Evolutionary conservation across 2,329 filamentous ascomycete genomes (phyloP).

Genomic region (Penicillium frequentans): DNA sequence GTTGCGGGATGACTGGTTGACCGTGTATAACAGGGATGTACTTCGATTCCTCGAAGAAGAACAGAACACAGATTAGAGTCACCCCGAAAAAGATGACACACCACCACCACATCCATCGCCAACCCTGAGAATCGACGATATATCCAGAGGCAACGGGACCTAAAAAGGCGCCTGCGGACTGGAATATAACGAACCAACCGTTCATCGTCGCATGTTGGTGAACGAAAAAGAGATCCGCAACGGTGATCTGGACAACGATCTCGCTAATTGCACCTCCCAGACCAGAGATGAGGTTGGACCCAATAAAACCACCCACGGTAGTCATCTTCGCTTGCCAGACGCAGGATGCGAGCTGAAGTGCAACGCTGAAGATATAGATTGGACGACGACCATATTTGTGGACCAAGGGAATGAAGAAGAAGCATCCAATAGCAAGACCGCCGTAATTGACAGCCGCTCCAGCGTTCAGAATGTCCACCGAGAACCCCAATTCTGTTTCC

Average conservation of each 20-base stretch:
- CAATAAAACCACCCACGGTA: slow-evolving; percentile 43
- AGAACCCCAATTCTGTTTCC: slow-evolving; percentile 45
- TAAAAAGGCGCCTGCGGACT: slow-evolving; percentile 35
- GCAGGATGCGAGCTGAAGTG: slow-evolving; percentile 37
- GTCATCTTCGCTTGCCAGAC: slow-evolving; percentile 48
- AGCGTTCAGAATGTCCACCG: slow-evolving; percentile 43
- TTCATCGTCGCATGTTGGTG: slow-evolving; percentile 51
- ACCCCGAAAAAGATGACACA: slow-evolving; percentile 43
- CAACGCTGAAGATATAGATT: slow-evolving; percentile 46
- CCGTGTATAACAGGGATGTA: slow-evolving; percentile 12
- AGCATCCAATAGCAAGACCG: slow-evolving; percentile 43
- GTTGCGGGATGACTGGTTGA: neutral
- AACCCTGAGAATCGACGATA: slow-evolving; percentile 44
- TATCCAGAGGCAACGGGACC: slow-evolving; percentile 34
- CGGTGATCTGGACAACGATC: slow-evolving; percentile 47
- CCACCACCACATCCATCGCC: slow-evolving; percentile 56
- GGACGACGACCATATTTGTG: slow-evolving; percentile 50
- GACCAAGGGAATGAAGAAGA: slow-evolving; percentile 49
- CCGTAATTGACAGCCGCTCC: slow-evolving; percentile 46
- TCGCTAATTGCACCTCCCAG: slow-evolving; percentile 48
- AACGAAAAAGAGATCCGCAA: slow-evolving; percentile 51
- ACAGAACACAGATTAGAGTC: slow-evolving; percentile 43
- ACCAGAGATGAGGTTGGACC: slow-evolving; percentile 45
- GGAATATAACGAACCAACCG: slow-evolving; percentile 43
- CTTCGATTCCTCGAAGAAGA: slow-evolving; percentile 48